Percentiles rank a stretch among this genome's conserved stretches.
These are phyloP conservation scores for Lactarius akahatsu DNA, from an alignment of 768 basidiomycete genomes.

Conservation along the genomic window DNA sequence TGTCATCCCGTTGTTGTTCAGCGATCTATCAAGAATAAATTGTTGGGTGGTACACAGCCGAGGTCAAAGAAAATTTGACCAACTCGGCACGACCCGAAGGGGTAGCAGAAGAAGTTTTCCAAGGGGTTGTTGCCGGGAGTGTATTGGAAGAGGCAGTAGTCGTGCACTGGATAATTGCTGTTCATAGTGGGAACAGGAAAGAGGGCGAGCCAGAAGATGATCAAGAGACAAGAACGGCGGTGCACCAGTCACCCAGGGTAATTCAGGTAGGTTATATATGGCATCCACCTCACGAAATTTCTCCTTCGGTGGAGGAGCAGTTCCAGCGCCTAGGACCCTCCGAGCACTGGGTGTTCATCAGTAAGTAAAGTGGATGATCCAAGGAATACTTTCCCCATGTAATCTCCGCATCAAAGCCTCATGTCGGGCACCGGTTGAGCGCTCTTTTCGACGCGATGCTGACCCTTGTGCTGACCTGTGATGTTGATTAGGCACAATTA, in stretches of 20 bases:
- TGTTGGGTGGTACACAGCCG: neutral
- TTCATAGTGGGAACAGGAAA: neutral
- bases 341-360: too few relatives aligned
- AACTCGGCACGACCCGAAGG: neutral
- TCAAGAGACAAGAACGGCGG: neutral
- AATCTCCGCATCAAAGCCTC: too few relatives aligned
- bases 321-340: too few relatives aligned
- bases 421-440: too few relatives aligned
- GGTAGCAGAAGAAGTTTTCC: neutral
- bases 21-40: neutral
- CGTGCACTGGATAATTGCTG: neutral
- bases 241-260: neutral
- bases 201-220: neutral
- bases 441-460: too few relatives aligned
- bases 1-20: neutral
- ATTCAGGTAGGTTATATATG: neutral
- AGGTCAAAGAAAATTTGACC: neutral
- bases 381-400: too few relatives aligned
- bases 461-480: too few relatives aligned
- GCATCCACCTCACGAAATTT: neutral
- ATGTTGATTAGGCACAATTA: too few relatives aligned
- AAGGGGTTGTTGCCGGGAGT: neutral
- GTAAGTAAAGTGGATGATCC: too few relatives aligned
- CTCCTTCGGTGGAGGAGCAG: too few relatives aligned
- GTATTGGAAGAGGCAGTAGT: neutral